Conservation (phyloP, 1,284 basidiomycete genomes). For the Pascua sp. region DNA sequence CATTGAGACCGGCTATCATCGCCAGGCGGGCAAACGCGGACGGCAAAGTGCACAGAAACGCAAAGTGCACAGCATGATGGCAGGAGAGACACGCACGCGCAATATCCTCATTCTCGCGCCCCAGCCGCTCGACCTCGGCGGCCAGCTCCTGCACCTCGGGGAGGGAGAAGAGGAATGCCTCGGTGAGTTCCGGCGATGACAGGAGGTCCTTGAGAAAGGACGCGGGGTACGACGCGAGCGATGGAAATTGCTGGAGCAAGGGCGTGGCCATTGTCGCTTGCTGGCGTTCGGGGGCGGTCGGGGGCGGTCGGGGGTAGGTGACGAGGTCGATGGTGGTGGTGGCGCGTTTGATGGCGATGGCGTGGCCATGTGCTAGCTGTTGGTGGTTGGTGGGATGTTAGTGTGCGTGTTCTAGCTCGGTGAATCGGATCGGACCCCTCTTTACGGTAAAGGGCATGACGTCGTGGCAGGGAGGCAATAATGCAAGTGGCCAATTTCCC, state of each 20-base stretch:
- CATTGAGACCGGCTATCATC: no score
- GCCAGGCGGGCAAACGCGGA: no score
- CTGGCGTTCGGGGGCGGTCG: no score
- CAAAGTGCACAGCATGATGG: neutral
- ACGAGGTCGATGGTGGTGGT: neutral
- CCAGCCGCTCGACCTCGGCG: conserved; percentile 68
- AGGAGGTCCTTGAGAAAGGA: conserved; percentile 74
- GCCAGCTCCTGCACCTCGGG: conserved; percentile 68
- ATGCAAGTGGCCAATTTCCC: no score
- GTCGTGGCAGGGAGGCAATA: no score
- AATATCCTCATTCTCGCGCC: conserved; percentile 74
- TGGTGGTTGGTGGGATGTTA: no score
- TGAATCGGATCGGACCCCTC: no score
- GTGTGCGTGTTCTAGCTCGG: no score
- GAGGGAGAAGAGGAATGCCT: conserved; percentile 77
- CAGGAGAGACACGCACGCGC: conserved; percentile 60
- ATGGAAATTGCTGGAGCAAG: conserved; percentile 45
- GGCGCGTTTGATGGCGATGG: neutral
- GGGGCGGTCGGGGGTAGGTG: neutral
- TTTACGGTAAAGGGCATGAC: no score
- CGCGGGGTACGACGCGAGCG: conserved; percentile 38
- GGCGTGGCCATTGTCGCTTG: conserved; percentile 42
- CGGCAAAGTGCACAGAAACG: neutral
- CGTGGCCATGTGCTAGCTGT: no score
- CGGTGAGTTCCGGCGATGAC: conserved; percentile 74